These are phyloP conservation scores for Crithidia sp. DNA, from an alignment of 208 protist genomes.

Conservation along the genomic window DNA sequence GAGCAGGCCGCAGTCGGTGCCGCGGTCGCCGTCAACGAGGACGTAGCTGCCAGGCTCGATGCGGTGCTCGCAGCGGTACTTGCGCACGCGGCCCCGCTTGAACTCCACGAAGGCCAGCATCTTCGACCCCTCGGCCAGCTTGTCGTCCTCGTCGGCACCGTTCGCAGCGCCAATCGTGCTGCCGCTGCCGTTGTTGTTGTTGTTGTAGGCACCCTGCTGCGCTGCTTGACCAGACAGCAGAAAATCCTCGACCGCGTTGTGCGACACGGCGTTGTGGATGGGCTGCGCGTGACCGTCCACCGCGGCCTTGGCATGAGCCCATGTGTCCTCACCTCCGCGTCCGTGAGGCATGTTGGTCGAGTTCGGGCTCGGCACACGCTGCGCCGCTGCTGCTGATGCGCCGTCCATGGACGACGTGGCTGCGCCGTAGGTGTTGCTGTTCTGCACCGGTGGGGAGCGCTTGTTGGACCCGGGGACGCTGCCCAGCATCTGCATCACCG, in stretches of 20 bases:
- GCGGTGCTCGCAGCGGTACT: slow-evolving; percentile 65
- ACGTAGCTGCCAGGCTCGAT: slow-evolving; percentile 83
- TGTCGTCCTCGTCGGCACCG: slow-evolving; percentile 19
- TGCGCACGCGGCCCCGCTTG: slow-evolving; percentile 78
- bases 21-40: slow-evolving; percentile 89
- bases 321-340: not conserved
- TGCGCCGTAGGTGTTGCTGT: slow-evolving; percentile 10
- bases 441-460: not conserved
- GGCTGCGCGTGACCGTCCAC: slow-evolving; percentile 1
- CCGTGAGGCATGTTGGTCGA: slow-evolving; percentile 3
- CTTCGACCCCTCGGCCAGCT: slow-evolving; percentile 24
- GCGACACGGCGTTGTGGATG: slow-evolving; percentile 22
- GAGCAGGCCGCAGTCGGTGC: slow-evolving; percentile 83
- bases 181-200: slow-evolving; percentile 10
- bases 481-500: slow-evolving; percentile 34
- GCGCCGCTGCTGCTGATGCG: not conserved
- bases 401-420: not conserved
- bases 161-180: slow-evolving; percentile 1
- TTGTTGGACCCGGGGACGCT: slow-evolving; percentile 22
- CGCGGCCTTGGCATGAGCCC: not conserved
- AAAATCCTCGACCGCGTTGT: slow-evolving; percentile 33
- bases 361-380: slow-evolving; percentile 19
- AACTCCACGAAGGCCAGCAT: slow-evolving; percentile 88
- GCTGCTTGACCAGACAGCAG: slow-evolving; percentile 22
- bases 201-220: slow-evolving; percentile 6